phyloP scores from a whole-genome alignment of 108 stramenopile genomes.

The Bacterosira constricta region DNA sequence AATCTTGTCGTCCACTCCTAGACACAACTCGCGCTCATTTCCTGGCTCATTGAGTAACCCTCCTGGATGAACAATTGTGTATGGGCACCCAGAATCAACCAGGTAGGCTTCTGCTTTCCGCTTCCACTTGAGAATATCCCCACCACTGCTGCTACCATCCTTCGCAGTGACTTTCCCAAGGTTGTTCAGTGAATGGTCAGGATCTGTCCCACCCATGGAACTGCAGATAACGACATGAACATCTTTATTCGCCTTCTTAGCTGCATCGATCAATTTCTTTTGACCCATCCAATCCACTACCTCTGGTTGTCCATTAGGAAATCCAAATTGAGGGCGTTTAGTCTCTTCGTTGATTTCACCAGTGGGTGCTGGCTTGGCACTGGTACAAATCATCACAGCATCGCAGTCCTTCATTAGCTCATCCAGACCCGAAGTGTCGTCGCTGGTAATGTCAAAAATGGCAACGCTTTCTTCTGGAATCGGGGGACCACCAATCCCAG shows the following conservation, averaged over 20 bases:
- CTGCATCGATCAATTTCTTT: slow-evolving; percentile 88
- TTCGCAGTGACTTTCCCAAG: slow-evolving; percentile 56
- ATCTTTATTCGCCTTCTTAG: slow-evolving; percentile 40
- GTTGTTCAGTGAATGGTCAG: slow-evolving; percentile 70
- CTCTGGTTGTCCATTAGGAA: slow-evolving; percentile 69
- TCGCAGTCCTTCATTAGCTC: slow-evolving; percentile 61
- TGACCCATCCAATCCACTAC: slow-evolving; percentile 86
- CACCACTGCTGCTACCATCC: slow-evolving; percentile 64
- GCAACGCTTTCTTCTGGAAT: slow-evolving; percentile 37
- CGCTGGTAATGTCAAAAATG: slow-evolving; percentile 62
- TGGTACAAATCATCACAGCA: slow-evolving; percentile 79
- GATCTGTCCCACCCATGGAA: slow-evolving; percentile 84
- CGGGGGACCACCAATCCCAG: slow-evolving; percentile 12
- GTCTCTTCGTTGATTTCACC: slow-evolving; percentile 59
- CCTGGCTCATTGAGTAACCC: slow-evolving; percentile 81
- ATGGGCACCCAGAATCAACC: slow-evolving; percentile 61
- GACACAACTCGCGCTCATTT: slow-evolving; percentile 69
- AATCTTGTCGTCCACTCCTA: slow-evolving; percentile 79
- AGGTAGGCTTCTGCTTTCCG: slow-evolving; percentile 76
- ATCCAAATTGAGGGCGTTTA: slow-evolving; percentile 62
- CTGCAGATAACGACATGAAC: slow-evolving; percentile 77
- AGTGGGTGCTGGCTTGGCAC: slow-evolving; percentile 75
- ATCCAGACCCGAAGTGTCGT: slow-evolving; percentile 39
- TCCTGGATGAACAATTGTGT: slow-evolving; percentile 91
- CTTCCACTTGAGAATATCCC: slow-evolving; percentile 86